Evolutionary conservation across 768 basidiomycete species (phyloP).

Genomic region (Xerocomus potaroensis): DNA sequence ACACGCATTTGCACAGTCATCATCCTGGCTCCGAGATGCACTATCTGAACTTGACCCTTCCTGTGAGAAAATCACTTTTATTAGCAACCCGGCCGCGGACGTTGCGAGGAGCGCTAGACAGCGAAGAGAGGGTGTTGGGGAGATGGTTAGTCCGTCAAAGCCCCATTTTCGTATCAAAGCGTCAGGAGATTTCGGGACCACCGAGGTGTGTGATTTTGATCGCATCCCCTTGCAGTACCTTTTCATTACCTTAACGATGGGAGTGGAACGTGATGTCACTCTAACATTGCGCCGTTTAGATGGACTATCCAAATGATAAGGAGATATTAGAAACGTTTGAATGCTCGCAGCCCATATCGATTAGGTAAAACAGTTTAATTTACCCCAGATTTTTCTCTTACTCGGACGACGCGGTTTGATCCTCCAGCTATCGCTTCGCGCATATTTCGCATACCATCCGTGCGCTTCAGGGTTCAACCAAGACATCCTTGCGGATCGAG

Average conservation of each 20-base stretch:
- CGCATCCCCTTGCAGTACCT: not conserved
- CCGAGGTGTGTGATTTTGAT: conserved; percentile 52
- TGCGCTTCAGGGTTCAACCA: conserved; percentile 78
- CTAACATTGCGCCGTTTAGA: conserved; percentile 41
- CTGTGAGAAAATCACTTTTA: conserved; percentile 79
- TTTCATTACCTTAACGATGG: not conserved
- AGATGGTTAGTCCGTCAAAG: conserved; percentile 21
- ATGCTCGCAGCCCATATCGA: conserved; percentile 60
- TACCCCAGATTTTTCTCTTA: not conserved
- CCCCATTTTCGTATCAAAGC: conserved; percentile 80
- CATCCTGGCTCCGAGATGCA: conserved; percentile 92
- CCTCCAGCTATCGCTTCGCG: conserved; percentile 70
- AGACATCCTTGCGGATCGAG: conserved; percentile 87
- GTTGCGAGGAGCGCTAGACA: conserved; percentile 7
- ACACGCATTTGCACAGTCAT: conserved; percentile 41
- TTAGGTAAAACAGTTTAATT: conserved; percentile 50
- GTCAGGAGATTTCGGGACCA: conserved; percentile 76
- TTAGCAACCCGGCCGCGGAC: conserved; percentile 59
- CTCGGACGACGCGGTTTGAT: not conserved
- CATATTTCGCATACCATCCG: conserved; percentile 69
- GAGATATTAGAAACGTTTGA: conserved; percentile 92
- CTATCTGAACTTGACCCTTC: conserved; percentile 88
- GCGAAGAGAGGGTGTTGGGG: conserved; percentile 10
- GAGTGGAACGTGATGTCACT: not conserved
- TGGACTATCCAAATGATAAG: conserved; percentile 93